These are phyloP conservation scores for Phlebiopsis flavidoalba DNA, from an alignment of 768 basidiomycete species.

Conservation along the genomic window DNA sequence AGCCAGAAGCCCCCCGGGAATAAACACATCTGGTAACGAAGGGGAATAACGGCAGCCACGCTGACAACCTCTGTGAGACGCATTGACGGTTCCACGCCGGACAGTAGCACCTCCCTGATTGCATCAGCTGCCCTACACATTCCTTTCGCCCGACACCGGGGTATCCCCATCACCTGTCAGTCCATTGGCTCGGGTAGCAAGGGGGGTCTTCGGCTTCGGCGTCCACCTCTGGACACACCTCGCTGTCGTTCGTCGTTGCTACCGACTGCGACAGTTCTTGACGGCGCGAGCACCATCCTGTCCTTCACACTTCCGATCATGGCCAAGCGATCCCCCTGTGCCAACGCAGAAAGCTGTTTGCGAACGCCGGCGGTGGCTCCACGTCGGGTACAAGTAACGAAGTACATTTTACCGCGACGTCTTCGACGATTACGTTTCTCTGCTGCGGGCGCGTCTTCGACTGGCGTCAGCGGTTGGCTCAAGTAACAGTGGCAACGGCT, in stretches of 20 bases:
- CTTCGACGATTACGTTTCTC: not conserved
- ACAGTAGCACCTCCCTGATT: too few species aligned
- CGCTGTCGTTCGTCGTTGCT: not conserved
- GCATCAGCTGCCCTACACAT: too few species aligned
- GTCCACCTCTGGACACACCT: not conserved
- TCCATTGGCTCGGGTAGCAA: too few species aligned
- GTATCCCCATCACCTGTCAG: too few species aligned
- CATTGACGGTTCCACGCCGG: too few species aligned
- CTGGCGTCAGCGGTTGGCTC: not conserved
- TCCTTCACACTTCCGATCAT: not conserved
- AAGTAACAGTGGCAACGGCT: not conserved
- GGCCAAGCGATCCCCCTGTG: not conserved
- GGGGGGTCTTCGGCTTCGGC: too few species aligned
- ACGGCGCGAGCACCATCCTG: not conserved
- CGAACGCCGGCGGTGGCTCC: not conserved
- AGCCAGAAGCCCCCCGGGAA: too few species aligned
- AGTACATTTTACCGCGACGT: not conserved
- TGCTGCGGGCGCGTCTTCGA: not conserved
- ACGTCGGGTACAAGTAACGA: not conserved
- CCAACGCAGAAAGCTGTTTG: conserved; percentile 1
- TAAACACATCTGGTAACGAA: too few species aligned
- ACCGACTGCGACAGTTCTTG: not conserved
- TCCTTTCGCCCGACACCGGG: too few species aligned
- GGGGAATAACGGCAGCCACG: too few species aligned
- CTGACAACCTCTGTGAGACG: too few species aligned